Conservation (phyloP, 202 grass and related monocot genomes). For the Saccharum hybrid region DNA sequence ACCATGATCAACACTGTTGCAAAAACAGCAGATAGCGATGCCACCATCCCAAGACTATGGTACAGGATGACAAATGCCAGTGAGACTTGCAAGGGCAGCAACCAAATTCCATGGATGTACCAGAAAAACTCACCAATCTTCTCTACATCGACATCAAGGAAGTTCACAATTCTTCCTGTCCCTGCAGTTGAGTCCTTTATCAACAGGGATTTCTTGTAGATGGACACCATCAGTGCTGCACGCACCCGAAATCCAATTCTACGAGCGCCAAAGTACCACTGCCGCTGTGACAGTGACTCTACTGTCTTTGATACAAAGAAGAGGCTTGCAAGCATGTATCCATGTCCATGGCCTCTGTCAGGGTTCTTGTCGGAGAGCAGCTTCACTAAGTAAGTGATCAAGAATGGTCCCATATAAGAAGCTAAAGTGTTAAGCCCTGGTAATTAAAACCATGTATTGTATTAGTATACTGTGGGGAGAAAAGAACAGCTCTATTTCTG, state of each 20-base stretch:
- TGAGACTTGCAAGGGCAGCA: slow-evolving; percentile 83
- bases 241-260: slow-evolving; percentile 76
- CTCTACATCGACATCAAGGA: slow-evolving; percentile 85
- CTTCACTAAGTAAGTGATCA: slow-evolving; percentile 85
- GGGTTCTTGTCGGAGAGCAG: slow-evolving; percentile 58
- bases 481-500: slow-evolving; percentile 16
- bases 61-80: slow-evolving; percentile 78
- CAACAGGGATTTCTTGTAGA: slow-evolving; percentile 71
- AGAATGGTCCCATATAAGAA: slow-evolving; percentile 79
- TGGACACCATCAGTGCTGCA: slow-evolving; percentile 70
- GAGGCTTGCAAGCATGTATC: slow-evolving; percentile 63
- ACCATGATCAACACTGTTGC: slow-evolving; percentile 79
- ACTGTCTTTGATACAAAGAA: slow-evolving; percentile 83
- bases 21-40: slow-evolving; percentile 67
- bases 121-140: slow-evolving; percentile 82
- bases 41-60: slow-evolving; percentile 65
- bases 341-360: slow-evolving; percentile 46
- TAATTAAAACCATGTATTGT: slow-evolving; percentile 6
- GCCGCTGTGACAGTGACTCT: slow-evolving; percentile 84
- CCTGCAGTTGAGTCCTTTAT: slow-evolving; percentile 62
- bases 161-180: slow-evolving; percentile 70
- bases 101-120: slow-evolving; percentile 89
- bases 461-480: slow-evolving; percentile 10
- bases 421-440: slow-evolving; percentile 76
- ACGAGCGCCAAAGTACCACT: slow-evolving; percentile 84